These are phyloP conservation scores for Tulasnella sp. DNA, from an alignment of 768 basidiomycete species.

Conservation along the genomic window DNA sequence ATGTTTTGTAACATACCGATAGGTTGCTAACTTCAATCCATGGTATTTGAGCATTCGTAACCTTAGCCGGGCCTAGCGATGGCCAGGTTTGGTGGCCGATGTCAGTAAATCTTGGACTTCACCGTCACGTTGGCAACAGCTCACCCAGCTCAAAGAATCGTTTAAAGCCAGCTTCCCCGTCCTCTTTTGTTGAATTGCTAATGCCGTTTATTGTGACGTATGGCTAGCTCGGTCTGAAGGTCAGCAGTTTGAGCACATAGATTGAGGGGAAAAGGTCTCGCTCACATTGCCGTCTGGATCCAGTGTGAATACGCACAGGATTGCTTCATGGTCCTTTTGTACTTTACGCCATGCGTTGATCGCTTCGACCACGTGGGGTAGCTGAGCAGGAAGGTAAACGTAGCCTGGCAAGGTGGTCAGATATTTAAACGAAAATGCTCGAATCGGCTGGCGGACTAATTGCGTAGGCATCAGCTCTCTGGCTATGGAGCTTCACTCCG, in stretches of 20 bases:
- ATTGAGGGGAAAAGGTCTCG: not conserved
- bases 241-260: not conserved
- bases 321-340: conserved; percentile 16
- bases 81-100: not conserved
- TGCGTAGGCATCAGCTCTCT: conserved; percentile 24
- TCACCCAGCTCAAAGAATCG: conserved; percentile 25
- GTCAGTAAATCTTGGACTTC: not conserved
- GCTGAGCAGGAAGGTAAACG: conserved; percentile 21
- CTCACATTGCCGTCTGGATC: conserved; percentile 23
- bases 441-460: not conserved
- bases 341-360: conserved; percentile 10
- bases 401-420: not conserved
- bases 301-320: not conserved
- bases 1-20: not conserved
- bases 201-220: not conserved
- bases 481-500: conserved; percentile 12
- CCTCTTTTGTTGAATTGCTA: not conserved
- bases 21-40: conserved; percentile 5
- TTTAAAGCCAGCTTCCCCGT: not conserved
- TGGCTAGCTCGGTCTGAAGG: conserved; percentile 6
- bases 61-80: conserved; percentile 4
- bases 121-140: not conserved
- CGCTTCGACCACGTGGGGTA: conserved; percentile 16
- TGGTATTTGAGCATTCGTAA: not conserved
- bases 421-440: not conserved